A percentile compares a stretch with the other conserved stretches of the same genome.
phyloP scores from a whole-genome alignment of 179 eudicot species.

The Heliamphora ciliata region DNA sequence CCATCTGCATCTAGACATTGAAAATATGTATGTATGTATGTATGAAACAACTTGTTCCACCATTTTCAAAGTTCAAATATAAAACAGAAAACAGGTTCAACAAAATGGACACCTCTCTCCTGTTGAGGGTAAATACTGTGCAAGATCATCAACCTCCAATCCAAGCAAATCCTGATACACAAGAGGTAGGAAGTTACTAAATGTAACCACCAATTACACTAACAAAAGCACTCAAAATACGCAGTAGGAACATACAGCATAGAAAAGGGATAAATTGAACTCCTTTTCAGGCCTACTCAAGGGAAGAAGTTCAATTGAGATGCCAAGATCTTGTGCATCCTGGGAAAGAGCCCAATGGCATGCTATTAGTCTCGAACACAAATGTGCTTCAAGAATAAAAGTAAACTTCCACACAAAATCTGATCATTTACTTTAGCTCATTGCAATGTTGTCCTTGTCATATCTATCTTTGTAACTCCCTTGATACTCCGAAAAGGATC shows the following conservation, averaged over 20 bases:
- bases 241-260: slow-evolving; percentile 52
- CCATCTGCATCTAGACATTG: background rate
- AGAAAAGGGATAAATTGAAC: slow-evolving; percentile 68
- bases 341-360: slow-evolving; percentile 25
- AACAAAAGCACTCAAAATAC: too few species aligned
- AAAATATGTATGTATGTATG: too few species aligned
- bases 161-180: slow-evolving; percentile 74
- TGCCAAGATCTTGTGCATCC: slow-evolving; percentile 99
- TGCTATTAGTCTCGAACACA: background rate
- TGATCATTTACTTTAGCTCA: slow-evolving; percentile 69
- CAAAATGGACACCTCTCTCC: slow-evolving; percentile 52
- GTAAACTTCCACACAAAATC: slow-evolving; percentile 7
- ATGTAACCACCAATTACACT: too few species aligned
- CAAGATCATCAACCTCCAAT: slow-evolving; percentile 64
- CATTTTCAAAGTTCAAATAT: background rate
- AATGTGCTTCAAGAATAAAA: slow-evolving; percentile 11
- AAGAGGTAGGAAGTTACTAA: slow-evolving; percentile 9
- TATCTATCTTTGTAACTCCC: slow-evolving; percentile 72
- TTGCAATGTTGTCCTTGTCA: slow-evolving; percentile 91
- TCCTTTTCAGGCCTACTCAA: slow-evolving; percentile 53
- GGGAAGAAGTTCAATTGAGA: slow-evolving; percentile 84
- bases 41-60: background rate
- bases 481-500: slow-evolving; percentile 87
- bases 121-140: slow-evolving; percentile 58
- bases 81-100: background rate